Evolutionary conservation across 306 rosid species (phyloP), one percentile per base, ranked within the genome.

Genomic region (Castanopsis chinensis): DNA sequence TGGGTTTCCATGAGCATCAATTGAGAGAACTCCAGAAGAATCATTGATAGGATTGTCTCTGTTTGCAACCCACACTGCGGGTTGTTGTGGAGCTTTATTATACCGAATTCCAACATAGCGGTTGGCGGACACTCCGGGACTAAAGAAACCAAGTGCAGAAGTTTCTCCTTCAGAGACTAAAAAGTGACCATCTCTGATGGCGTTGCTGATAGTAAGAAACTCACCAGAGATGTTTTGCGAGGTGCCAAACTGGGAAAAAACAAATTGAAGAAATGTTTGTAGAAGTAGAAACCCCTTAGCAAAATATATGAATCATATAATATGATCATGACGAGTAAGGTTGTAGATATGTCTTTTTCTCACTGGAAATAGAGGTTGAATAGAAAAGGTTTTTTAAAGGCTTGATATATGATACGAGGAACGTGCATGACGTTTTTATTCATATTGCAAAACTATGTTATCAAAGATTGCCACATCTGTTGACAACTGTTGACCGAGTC

Each of bases 41-140:
- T 57, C 64, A 4, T 57, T 8, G 23, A 57, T 20, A 20, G 64
- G 64, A 0, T 10, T 3, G 64, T 20, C 28, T 20, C 64, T 57
- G 5, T 93, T 93, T 5, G 97, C 97, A 28, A 93, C 91, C 98
- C 98, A 93, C 15, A 91, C 85, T 2, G 85, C 15, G 6, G 90
- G 71, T 71, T 65, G 72, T 12, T 61, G 71, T 1, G 92, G 83
- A 25, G 81, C 69, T 65, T 30, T 55, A 67, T 85, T 74, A 74
- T 85, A 93, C 97, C 98, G 85, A 54, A 93, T 86, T 55, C 93
- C 97, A 7, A 87, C 69, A 23, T 84, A 87, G 0, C 90, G 79
- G 33, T 3, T 35, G 43, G 27, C 79, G 6, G 98, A 91, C 57
- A 77, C 76, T 21, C 69, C 57, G 12, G 83, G 86, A 57, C 81